Conservation (phyloP, 306 rosid genomes). For the Dryas alaskensis region DNA sequence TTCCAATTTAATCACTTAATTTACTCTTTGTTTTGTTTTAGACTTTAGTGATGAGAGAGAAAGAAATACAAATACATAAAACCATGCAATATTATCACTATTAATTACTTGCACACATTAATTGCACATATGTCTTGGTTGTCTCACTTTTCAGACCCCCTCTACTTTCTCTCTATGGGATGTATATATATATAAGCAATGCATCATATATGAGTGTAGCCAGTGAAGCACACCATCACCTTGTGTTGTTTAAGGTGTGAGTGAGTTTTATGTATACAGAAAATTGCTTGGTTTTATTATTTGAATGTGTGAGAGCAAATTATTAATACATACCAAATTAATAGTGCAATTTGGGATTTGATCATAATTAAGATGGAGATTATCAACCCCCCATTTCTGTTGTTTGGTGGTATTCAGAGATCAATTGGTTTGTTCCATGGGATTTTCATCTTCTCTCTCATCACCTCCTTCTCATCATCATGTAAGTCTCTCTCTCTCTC, state of each 20-base stretch:
- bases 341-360: background rate
- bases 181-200: no score
- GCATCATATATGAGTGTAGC: background rate
- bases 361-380: background rate
- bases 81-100: no score
- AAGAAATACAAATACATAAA: no score
- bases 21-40: background rate
- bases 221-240: background rate
- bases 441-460: slow-evolving; percentile 32
- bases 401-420: slow-evolving; percentile 13
- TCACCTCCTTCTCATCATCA: slow-evolving; percentile 39
- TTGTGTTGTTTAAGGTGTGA: no score
- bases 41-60: no score
- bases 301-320: no score
- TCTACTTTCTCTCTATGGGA: background rate
- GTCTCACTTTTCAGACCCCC: no score
- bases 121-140: no score
- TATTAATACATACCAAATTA: no score
- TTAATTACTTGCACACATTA: no score
- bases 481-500: slow-evolving; percentile 39
- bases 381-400: slow-evolving; percentile 19
- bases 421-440: slow-evolving; percentile 21
- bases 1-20: background rate
- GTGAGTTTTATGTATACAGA: no score
- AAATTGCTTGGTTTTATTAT: no score